Base-by-base conservation (phyloP, 768 basidiomycete genomes). In the Pleurotus eryngii region DNA sequence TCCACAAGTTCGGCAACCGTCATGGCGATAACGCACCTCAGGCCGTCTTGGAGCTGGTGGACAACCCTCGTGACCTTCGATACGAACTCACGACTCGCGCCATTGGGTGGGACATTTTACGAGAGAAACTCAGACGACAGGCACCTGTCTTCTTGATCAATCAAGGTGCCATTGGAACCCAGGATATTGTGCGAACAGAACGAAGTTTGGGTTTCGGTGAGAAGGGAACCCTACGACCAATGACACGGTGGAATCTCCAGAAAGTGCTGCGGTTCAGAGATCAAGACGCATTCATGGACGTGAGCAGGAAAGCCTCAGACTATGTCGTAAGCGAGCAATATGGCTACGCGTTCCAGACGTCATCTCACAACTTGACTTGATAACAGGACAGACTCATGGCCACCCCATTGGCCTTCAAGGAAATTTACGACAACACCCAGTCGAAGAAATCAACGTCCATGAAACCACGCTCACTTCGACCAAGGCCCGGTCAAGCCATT, bases 1-100 rank as follows among this genome's bases (percentile, higher is more conserved):
- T 98, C 59, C 87, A 93, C 70, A 92, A 88, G 69, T 91, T 86
- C 61, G 96, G 95, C n/a, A 83, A 89, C 68, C 84, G 96, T 4
- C 78, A 75, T 56, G 95, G 95, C 12, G 97, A 99, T 76, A 92
- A 95, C 64, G 97, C 97, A 22, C 93, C 95, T 1, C 81, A 87
- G 64, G 95, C 95, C 3, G 84, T 99, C 60, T 72, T 99, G 45
- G 92, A 96, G 69, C 78, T 99, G n/a, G 95, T 98, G 27, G 97
- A 98, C 76, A 90, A 90, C 65, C 92, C 93, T 14, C 78, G 82
- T 57, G 97, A 99, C 74, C 74, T 98, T 43, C 85, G 87, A 59
- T 90, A 86, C 68, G 93, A 95, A 69, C 84, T 95, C 78, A 88
- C 91, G 14, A 90, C 96, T 20, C 84, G 92, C 54, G 84, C 92